Percentiles rank a stretch among this genome's conserved stretches.
These are phyloP conservation scores for Collybia nuda DNA, from an alignment of 768 basidiomycete genomes.

Conservation along the genomic window DNA sequence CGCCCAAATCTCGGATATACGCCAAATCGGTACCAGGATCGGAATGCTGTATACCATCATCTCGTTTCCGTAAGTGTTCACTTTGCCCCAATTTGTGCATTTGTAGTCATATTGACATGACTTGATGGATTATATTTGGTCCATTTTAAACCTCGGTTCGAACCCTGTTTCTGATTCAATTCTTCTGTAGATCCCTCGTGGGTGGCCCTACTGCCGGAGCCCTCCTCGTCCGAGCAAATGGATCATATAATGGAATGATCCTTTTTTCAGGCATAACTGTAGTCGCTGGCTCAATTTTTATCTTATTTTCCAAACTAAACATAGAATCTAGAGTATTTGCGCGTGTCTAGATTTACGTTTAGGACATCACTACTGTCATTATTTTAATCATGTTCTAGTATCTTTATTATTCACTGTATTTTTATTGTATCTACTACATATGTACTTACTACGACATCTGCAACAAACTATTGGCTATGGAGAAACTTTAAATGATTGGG, in stretches of 20 bases:
- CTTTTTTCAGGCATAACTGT: slow-evolving; percentile 59
- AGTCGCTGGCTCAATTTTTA: slow-evolving; percentile 57
- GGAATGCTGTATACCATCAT: slow-evolving; percentile 66
- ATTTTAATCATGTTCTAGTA: not conserved
- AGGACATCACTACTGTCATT: not conserved
- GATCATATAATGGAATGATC: slow-evolving; percentile 51
- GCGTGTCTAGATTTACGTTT: slow-evolving; percentile 45
- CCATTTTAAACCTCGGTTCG: not conserved
- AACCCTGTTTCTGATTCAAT: not conserved
- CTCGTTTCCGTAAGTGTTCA: slow-evolving; percentile 65
- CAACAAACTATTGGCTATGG: not conserved
- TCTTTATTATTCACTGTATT: not conserved
- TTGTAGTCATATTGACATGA: not conserved
- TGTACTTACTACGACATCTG: not conserved
- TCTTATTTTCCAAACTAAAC: slow-evolving; percentile 48
- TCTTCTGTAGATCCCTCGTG: slow-evolving; percentile 49
- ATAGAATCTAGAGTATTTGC: slow-evolving; percentile 42
- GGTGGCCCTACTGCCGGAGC: slow-evolving; percentile 67
- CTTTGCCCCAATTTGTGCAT: not conserved
- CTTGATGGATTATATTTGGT: not conserved
- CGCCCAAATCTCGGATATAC: slow-evolving; percentile 59
- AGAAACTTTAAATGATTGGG: not conserved
- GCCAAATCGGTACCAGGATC: slow-evolving; percentile 60
- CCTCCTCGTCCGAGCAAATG: slow-evolving; percentile 45
- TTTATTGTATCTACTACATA: not conserved